phyloP scores from a whole-genome alignment of 78 protist species.

The Dictyostelium firmibasis region DNA sequence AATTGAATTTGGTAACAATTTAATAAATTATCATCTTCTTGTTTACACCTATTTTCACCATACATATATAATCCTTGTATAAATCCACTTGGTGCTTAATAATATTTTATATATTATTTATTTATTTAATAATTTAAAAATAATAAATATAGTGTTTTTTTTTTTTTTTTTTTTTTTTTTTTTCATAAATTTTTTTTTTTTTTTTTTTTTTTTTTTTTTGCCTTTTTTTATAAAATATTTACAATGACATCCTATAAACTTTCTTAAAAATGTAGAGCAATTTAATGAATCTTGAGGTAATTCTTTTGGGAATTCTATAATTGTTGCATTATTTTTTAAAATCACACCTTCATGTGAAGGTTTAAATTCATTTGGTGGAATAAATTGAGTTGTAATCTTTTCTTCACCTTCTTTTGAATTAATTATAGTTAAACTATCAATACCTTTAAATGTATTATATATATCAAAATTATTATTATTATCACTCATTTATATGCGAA shows the following conservation, averaged over 20 bases:
- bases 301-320: constrained; percentile 5
- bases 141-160: too few species aligned
- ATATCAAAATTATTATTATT: not conserved
- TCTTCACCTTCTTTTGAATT: not conserved
- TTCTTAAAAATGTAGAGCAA: constrained; percentile 43
- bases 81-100: constrained; percentile 58
- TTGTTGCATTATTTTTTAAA: not conserved
- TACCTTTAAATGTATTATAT: not conserved
- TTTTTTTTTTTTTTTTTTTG: not conserved
- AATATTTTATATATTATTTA: not conserved
- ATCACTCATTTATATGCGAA: not conserved
- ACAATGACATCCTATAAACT: constrained; percentile 53
- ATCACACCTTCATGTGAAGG: not conserved
- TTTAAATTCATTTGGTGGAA: not conserved
- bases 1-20: constrained; percentile 36
- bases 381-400: not conserved
- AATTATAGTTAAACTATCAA: not conserved
- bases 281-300: not conserved
- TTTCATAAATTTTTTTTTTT: too few species aligned
- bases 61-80: constrained; percentile 26
- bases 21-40: constrained; percentile 16
- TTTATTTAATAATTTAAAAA: not conserved
- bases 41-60: constrained; percentile 34
- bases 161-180: not conserved
- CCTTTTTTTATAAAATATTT: not conserved